Evolutionary conservation across 2,329 filamentous ascomycete species (phyloP).

Genomic region (Arthrobotrys musiformis): DNA sequence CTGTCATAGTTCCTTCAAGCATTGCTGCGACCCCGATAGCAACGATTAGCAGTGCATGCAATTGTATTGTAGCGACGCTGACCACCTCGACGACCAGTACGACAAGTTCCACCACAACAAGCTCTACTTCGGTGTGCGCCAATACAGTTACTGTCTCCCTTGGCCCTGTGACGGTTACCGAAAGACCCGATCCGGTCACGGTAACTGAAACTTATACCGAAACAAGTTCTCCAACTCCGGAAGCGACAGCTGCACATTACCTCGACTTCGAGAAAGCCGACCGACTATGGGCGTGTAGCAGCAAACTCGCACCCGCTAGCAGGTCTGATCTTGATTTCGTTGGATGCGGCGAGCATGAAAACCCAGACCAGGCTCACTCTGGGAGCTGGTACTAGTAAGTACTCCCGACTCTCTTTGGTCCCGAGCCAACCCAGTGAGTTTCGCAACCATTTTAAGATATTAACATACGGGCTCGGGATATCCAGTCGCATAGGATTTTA

Average conservation of each 20-base stretch:
- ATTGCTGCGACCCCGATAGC: conserved; percentile 36
- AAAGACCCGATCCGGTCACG: neutral
- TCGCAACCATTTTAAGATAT: too few relatives aligned
- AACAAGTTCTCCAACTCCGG: neutral
- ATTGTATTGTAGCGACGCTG: conserved; percentile 20
- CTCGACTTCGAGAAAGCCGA: conserved; percentile 5
- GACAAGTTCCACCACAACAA: neutral
- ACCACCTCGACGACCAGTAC: conserved; percentile 11
- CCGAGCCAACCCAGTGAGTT: too few relatives aligned
- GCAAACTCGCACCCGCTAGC: neutral
- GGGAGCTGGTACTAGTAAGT: conserved; percentile 33
- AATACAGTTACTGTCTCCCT: conserved; percentile 1
- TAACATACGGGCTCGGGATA: neutral
- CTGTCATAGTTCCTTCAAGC: conserved; percentile 30
- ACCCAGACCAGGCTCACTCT: neutral
- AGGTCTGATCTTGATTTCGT: neutral
- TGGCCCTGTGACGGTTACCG: conserved; percentile 16
- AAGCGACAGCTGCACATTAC: neutral
- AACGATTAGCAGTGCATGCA: conserved; percentile 38
- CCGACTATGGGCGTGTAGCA: conserved; percentile 16
- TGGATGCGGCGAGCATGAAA: conserved; percentile 16
- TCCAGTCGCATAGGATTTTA: neutral
- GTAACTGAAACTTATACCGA: conserved; percentile 19
- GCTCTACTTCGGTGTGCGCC: neutral
- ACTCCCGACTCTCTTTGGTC: too few relatives aligned